phyloP scores from a whole-genome alignment of 495 filamentous ascomycete species.

The Tuber calosporum region DNA sequence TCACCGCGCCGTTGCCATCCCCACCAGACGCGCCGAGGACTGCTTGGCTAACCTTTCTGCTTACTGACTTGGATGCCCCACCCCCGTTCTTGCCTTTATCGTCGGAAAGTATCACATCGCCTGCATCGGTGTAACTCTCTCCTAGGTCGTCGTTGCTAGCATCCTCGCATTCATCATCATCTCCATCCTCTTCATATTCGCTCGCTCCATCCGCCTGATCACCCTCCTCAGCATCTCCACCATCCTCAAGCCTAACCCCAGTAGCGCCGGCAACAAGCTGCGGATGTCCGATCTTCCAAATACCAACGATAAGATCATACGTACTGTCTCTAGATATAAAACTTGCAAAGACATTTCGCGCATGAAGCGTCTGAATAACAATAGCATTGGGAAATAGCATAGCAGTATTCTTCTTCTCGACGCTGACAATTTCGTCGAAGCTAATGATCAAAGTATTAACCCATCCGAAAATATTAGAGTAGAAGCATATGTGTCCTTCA shows the following conservation, averaged over 20 bases:
- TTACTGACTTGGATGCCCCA: slow-evolving; percentile 53
- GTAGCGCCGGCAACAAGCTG: slow-evolving; percentile 80
- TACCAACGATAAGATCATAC: slow-evolving; percentile 92
- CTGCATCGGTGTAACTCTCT: slow-evolving; percentile 69
- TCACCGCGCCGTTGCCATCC: slow-evolving; percentile 50
- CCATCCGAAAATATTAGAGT: slow-evolving; percentile 98
- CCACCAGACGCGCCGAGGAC: slow-evolving; percentile 46
- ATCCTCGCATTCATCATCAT: slow-evolving; percentile 56
- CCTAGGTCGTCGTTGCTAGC: slow-evolving; percentile 58
- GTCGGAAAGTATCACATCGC: slow-evolving; percentile 57
- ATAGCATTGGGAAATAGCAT: slow-evolving; percentile 96
- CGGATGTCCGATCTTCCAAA: slow-evolving; percentile 96
- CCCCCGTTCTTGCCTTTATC: slow-evolving; percentile 58
- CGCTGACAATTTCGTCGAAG: slow-evolving; percentile 92
- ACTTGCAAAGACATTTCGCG: slow-evolving; percentile 91
- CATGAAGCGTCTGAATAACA: slow-evolving; percentile 90
- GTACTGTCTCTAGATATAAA: slow-evolving; percentile 90
- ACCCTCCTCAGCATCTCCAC: slow-evolving; percentile 43
- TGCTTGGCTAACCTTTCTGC: slow-evolving; percentile 62
- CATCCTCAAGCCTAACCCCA: slow-evolving; percentile 69
- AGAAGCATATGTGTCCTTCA: slow-evolving; percentile 96
- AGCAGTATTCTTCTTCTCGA: slow-evolving; percentile 94
- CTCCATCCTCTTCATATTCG: slow-evolving; percentile 54
- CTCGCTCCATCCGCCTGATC: slow-evolving; percentile 44
- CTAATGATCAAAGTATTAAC: slow-evolving; percentile 93